Conservation (phyloP, 1,139 yeast species). For the Diutina catenulata region DNA sequence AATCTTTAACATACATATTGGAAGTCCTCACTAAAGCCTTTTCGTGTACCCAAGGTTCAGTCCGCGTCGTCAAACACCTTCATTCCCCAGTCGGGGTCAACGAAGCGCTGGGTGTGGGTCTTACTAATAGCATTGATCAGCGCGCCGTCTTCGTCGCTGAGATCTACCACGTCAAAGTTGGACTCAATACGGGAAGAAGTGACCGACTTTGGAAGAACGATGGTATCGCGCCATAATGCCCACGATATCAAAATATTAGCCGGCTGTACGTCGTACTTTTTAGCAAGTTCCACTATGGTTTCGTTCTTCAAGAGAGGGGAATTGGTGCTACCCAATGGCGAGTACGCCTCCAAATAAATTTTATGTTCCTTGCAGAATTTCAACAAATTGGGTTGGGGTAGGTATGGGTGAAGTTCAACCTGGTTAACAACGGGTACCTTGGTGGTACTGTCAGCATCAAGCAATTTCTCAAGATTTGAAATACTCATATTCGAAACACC, state of each 20-base stretch:
- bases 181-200: slow-evolving; percentile 46
- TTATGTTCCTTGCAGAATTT: slow-evolving; percentile 41
- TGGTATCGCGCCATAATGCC: slow-evolving; percentile 59
- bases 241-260: slow-evolving; percentile 61
- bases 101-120: slow-evolving; percentile 9
- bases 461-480: neutral
- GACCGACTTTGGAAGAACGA: slow-evolving; percentile 65
- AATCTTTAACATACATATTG: too few relatives aligned
- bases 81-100: slow-evolving; percentile 10
- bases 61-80: neutral
- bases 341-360: slow-evolving; percentile 61
- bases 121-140: neutral
- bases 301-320: slow-evolving; percentile 51
- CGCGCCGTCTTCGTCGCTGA: slow-evolving; percentile 19
- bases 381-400: slow-evolving; percentile 57
- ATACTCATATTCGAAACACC: slow-evolving; percentile 1
- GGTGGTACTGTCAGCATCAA: slow-evolving; percentile 1
- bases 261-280: slow-evolving; percentile 38
- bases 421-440: slow-evolving; percentile 63
- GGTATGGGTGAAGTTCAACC: slow-evolving; percentile 63
- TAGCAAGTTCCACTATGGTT: slow-evolving; percentile 38
- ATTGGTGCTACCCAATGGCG: slow-evolving; percentile 65
- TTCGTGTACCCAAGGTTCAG: too few relatives aligned
- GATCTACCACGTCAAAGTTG: slow-evolving; percentile 41
- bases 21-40: too few relatives aligned